Evolutionary conservation across 2,329 filamentous ascomycete species (phyloP).

Genomic region (Thermoascus crustaceus): DNA sequence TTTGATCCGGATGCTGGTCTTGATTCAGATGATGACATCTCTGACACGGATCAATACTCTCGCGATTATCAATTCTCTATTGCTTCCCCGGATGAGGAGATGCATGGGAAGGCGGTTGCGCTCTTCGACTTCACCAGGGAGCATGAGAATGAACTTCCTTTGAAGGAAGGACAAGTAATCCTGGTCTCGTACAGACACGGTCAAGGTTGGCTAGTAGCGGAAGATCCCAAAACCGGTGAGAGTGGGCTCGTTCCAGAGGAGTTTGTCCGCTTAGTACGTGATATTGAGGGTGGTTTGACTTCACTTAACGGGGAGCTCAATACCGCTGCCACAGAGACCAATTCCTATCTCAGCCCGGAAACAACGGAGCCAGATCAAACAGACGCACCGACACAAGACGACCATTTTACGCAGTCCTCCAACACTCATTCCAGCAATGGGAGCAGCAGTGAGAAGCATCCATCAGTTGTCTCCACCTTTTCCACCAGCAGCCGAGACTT

Average conservation of each 20-base stretch:
- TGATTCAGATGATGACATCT: conserved; percentile 42
- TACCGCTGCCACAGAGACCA: conserved; percentile 38
- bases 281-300: conserved; percentile 84
- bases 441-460: conserved; percentile 26
- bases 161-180: conserved; percentile 92
- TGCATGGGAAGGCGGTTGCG: conserved; percentile 92
- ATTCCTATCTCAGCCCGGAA: conserved; percentile 47
- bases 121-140: conserved; percentile 92
- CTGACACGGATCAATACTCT: conserved; percentile 65
- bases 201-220: conserved; percentile 93
- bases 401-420: conserved; percentile 8
- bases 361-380: conserved; percentile 33
- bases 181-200: conserved; percentile 94
- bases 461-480: conserved; percentile 44
- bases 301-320: conserved; percentile 54
- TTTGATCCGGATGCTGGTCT: conserved; percentile 24
- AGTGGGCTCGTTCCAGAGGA: conserved; percentile 93
- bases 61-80: conserved; percentile 93
- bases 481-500: conserved; percentile 45
- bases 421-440: conserved; percentile 11
- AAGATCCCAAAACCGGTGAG: conserved; percentile 89
- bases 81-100: conserved; percentile 90
- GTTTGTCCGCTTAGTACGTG: conserved; percentile 83
- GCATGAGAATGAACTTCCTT: conserved; percentile 89
- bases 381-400: conserved; percentile 23